Base-by-base conservation (phyloP, 2,329 filamentous ascomycete species). In the Alternaria incomplexa region DNA sequence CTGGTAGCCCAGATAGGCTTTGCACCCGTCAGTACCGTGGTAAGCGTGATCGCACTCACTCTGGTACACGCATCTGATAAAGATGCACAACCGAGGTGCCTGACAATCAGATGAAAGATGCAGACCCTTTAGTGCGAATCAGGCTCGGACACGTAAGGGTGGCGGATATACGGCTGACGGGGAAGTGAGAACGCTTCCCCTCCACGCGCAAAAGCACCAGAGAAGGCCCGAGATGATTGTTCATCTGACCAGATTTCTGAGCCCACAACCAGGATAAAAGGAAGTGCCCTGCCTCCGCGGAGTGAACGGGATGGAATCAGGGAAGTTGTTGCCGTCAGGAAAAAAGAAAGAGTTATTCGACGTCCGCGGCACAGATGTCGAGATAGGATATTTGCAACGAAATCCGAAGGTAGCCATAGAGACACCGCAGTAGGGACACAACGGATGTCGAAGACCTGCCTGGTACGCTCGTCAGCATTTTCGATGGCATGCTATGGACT, bases 141-240 rank as follows among this genome's bases (percentile, higher is more conserved):
- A 52, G 13, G 13, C 15, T 20, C 22, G 5, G 32, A 36, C 48
- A 52, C 48, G 48, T 52, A 36, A 23, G 30, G 36, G n/a, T 40
- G 20, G 13, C 48, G 28, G 30, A 25, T 25, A 52, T 23, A 40
- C 30, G 20, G 55, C 30, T n/a, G 50, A 36, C n/a, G 9, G 30
- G 20, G 11, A 22, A 32, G 32, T 40, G 20, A 52, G 48, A 47
- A 47, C n/a, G 32, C 56, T 28, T 48, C 44, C 32, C 30, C n/a
- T 36, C 17, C 11, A 25, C n/a, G 53, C 10, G 25, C 32, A 26
- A 54, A 62, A 56, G 59, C 47, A 48, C 25, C 15, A 61, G 45
- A 61, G 15, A 57, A 61, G 36, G 53, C 53, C 58, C 58, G 58
- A 61, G 36, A 26, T 40, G 25, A 22, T 11, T 51, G 47, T 20